Conservation (phyloP, 148 eudicot genomes). For the Spergularia bocconei region DNA sequence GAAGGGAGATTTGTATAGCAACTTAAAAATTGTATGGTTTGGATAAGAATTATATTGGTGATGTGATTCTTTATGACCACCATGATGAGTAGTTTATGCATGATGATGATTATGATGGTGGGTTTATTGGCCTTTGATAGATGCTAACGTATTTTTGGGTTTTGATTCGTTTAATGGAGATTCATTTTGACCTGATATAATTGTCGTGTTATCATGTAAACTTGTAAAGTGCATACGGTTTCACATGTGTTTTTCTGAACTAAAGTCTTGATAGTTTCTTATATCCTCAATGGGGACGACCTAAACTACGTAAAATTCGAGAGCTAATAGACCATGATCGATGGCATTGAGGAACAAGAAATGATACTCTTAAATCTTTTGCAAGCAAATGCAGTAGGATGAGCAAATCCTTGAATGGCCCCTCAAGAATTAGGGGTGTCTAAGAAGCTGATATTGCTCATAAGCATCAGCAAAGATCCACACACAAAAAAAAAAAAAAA, state of each 20-base stretch:
- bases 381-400: neutral
- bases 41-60: slow-evolving; percentile 9
- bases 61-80: neutral
- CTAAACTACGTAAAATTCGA: too few species aligned
- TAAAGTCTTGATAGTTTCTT: too few species aligned
- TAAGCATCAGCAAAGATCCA: slow-evolving; percentile 23
- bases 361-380: too few species aligned
- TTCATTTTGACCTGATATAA: too few species aligned
- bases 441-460: slow-evolving; percentile 10
- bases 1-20: neutral
- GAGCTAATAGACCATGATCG: neutral
- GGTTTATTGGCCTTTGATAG: neutral
- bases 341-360: neutral
- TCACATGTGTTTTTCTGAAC: too few species aligned
- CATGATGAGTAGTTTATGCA: neutral
- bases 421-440: slow-evolving; percentile 26
- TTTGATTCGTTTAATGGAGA: neutral
- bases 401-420: slow-evolving; percentile 1
- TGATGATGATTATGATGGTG: too few species aligned
- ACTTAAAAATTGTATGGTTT: neutral
- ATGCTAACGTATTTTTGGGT: neutral
- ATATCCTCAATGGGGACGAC: too few species aligned
- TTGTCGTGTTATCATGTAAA: too few species aligned
- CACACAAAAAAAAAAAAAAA: neutral
- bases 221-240: too few species aligned